These are phyloP conservation scores for Citrullus amarus DNA, from an alignment of 306 rosid genomes.

Conservation along the genomic window DNA sequence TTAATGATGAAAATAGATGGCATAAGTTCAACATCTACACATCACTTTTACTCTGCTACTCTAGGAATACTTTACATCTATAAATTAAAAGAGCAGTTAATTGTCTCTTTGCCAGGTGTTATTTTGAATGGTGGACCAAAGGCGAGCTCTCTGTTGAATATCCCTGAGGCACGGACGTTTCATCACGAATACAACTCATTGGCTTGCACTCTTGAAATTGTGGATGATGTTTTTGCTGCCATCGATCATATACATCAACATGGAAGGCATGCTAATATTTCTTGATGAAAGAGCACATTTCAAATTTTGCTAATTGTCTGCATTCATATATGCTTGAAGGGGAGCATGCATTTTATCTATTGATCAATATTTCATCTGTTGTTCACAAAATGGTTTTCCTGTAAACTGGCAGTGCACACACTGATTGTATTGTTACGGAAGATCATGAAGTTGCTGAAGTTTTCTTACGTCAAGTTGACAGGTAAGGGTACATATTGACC, in stretches of 20 bases:
- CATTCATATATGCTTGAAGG: slow-evolving; percentile 4
- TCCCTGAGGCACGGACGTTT: slow-evolving; percentile 57
- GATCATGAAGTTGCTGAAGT: slow-evolving; percentile 54
- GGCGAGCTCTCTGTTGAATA: slow-evolving; percentile 49
- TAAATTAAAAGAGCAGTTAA: not conserved
- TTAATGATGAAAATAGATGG: not conserved
- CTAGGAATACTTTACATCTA: not conserved
- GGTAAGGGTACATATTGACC: slow-evolving; percentile 20
- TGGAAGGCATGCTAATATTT: slow-evolving; percentile 60
- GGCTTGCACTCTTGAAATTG: slow-evolving; percentile 85
- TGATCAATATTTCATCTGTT: not conserved
- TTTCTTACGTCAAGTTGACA: slow-evolving; percentile 80
- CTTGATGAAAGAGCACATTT: not conserved
- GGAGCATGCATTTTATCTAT: not conserved
- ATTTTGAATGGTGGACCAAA: slow-evolving; percentile 77
- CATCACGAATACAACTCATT: slow-evolving; percentile 84
- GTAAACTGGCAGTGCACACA: slow-evolving; percentile 65
- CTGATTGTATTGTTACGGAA: slow-evolving; percentile 79
- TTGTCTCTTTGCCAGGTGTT: slow-evolving; percentile 43
- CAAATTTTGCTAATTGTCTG: not conserved
- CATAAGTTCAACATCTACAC: not conserved
- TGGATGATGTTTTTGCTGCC: slow-evolving; percentile 73
- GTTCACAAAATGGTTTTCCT: slow-evolving; percentile 1
- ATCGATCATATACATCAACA: slow-evolving; percentile 66
- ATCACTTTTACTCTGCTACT: not conserved